Base-by-base conservation (phyloP, 2,329 filamentous ascomycete genomes). In the Drechslerella coelobrocha region DNA sequence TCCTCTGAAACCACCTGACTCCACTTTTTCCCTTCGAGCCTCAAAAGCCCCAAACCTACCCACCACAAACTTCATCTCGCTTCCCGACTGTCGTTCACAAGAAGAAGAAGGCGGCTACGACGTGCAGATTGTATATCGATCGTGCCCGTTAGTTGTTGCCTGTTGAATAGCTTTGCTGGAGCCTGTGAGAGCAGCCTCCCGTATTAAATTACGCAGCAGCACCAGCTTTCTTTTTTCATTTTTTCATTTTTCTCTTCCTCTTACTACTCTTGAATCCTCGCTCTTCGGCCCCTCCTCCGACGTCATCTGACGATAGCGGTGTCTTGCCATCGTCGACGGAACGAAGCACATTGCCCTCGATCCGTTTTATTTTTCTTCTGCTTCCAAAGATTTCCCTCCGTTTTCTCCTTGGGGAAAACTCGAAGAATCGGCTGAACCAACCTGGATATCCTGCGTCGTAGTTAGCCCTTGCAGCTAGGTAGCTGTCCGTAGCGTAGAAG, bases 181-280 rank as follows among this genome's bases (percentile, higher is more conserved):
- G 39, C 48, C 34, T 62, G 39, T 23, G 47, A 62, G 29, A 45
- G 26, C 14, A 52, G 34, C 31, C 29, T 48, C 23, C 19, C 26
- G 5, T 26, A 54, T 39, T 17, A n/a, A n/a, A 8, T 45, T 21
- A 23, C 41, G 14, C 41, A 4, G 14, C 76, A 77, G 77, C 76
- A 75, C 76, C 76, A 77, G 73, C 74, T 76, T 73, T 75, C 74
- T 75, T 63, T 71, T 60, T 59, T 65, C 63, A n/a, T n/a, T 52
- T 39, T 24, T 57, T 47, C 39, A 47, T 63, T 48, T 60, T 55
- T 34, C 52, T 57, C 43, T 23, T 55, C 61, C 61, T 61, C 26
- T 27, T 24, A 23, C 14, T 14, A 5, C 48, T 17, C 37, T 41
- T 17, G 23, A 39, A 23, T 19, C 31, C 29, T 39, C 19, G 5